Conservation (phyloP, 2,329 filamentous ascomycete genomes). For the Teratosphaeria viscida region DNA sequence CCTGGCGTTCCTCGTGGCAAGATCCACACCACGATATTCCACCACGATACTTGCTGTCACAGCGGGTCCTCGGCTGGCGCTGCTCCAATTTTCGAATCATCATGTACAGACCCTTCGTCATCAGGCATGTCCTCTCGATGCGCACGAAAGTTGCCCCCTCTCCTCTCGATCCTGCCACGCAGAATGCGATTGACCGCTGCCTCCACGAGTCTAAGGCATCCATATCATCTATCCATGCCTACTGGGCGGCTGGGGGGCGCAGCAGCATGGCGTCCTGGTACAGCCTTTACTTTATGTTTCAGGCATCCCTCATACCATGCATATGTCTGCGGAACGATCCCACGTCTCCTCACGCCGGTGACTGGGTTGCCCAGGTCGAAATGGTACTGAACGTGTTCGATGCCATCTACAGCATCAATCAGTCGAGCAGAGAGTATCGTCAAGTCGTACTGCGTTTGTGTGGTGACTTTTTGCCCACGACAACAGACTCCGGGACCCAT, state of each 20-base stretch:
- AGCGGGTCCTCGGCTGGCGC: conserved; percentile 36
- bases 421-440: conserved; percentile 33
- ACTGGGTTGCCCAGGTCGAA: conserved; percentile 34
- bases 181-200: conserved; percentile 28
- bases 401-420: conserved; percentile 30
- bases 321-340: conserved; percentile 39
- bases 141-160: conserved; percentile 7
- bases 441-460: conserved; percentile 34
- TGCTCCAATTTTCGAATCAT: conserved; percentile 38
- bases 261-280: conserved; percentile 37
- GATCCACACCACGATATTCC: conserved; percentile 20
- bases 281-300: conserved; percentile 40
- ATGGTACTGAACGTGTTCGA: conserved; percentile 29
- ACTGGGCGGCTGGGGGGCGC: conserved; percentile 29
- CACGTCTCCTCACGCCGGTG: conserved; percentile 24
- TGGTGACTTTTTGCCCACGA: conserved; percentile 23
- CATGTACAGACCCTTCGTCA: conserved; percentile 39
- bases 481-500: not conserved
- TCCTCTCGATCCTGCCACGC: not conserved
- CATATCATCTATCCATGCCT: conserved; percentile 30
- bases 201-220: conserved; percentile 33
- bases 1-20: conserved; percentile 31
- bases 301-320: conserved; percentile 39
- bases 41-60: conserved; percentile 27
- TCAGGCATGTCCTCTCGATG: conserved; percentile 26